Base-by-base conservation (phyloP, 2,329 filamentous ascomycete genomes). In the Nemania sp. region DNA sequence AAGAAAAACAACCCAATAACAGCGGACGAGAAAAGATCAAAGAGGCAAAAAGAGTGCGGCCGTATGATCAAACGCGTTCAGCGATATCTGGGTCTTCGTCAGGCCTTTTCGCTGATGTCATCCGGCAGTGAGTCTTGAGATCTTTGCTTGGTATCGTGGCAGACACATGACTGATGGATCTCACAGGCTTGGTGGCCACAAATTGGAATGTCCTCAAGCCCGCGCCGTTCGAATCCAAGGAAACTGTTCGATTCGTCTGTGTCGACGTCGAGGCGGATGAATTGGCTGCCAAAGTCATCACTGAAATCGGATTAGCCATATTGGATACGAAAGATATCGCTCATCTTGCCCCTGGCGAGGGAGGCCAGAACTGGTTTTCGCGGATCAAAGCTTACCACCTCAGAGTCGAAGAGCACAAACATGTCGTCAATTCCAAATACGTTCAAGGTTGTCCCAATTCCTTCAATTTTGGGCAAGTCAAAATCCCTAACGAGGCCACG, bases 181-280 rank as follows among this genome's bases (percentile, higher is more conserved):
- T 39, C 12, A 6, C 12, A 57, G 54, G 12, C 15, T 36, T n/a
- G 17, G 7, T 12, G 12, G 11, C 20, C 64, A 2, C 65, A 84
- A 33, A 72, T 82, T 65, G 63, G 79, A 37, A 68, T 23, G 46
- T 53, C 5, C 46, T 70, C n/a, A 62, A 75, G 33, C 71, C 75
- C 0, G 71, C 72, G 2, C 76, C 77, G 0, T 79, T 77, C 54
- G 54, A 69, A 0, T 77, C 79, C 46, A 80, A 85, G 23, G 64
- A 70, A 9, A 75, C 78, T n/a, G 78, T 83, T 0, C 78, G 95
- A 6, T 88, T 97, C 62, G 77, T 96, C 54, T 84, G 82, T 57
- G 77, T 97, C 39, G 94, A 99, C 64, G 76, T 94, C 26, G 94
- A 99, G 70, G 85, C 87, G 1, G 90, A 86, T 53, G 94, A 99